A percentile compares a stretch with the other conserved stretches of the same genome.
These are phyloP conservation scores for Blastomyces silverae DNA, from an alignment of 2,329 filamentous ascomycete species.

Conservation along the genomic window DNA sequence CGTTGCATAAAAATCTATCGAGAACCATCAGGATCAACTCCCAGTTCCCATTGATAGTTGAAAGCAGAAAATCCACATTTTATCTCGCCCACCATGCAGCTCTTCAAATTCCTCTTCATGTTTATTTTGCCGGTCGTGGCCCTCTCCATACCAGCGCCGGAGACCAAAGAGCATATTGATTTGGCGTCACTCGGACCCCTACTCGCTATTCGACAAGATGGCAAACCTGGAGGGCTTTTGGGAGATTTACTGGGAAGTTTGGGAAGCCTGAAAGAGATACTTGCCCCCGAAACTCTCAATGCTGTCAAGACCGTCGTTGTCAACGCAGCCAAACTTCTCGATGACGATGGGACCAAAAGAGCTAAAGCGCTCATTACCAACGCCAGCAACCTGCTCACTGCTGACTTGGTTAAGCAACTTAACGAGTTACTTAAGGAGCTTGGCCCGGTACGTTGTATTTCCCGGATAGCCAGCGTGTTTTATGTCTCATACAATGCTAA, in stretches of 20 bases:
- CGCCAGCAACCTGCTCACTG: constrained; percentile 13
- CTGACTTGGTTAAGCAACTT: constrained; percentile 10
- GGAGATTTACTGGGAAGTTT: constrained; percentile 6
- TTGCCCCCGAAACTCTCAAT: constrained; percentile 13
- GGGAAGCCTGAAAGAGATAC: constrained; percentile 11
- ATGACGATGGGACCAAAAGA: constrained; percentile 16
- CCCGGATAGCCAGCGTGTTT: neutral
- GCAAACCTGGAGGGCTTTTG: neutral
- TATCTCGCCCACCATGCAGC: constrained; percentile 7
- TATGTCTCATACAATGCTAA: neutral
- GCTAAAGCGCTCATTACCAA: constrained; percentile 13
- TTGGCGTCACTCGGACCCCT: neutral
- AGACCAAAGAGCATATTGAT: neutral
- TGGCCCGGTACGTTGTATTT: constrained; percentile 1
- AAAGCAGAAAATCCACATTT: neutral
- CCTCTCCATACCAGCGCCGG: neutral
- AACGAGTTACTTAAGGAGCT: constrained; percentile 11
- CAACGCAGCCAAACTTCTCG: constrained; percentile 12
- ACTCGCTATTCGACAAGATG: neutral
- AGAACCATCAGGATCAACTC: neutral
- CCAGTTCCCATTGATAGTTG: neutral
- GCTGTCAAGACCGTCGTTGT: constrained; percentile 13
- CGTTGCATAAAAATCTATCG: neutral
- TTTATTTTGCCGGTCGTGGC: neutral
- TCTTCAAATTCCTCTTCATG: constrained; percentile 7